Conservation (phyloP, 306 rosid genomes). For the Rubus idaeus region DNA sequence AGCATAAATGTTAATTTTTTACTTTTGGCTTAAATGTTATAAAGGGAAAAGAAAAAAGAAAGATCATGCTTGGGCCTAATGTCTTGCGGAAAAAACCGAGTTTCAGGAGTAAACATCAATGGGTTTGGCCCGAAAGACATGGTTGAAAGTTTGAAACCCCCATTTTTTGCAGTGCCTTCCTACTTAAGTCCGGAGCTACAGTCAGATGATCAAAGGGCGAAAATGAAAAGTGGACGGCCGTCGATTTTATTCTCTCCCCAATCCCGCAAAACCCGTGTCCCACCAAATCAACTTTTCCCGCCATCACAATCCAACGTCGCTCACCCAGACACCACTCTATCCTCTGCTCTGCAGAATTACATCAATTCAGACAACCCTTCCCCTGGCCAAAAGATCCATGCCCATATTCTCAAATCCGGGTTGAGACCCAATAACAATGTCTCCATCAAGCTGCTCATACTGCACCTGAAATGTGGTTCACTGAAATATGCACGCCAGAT, state of each 20-base stretch:
- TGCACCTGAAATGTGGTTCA: conserved; percentile 58
- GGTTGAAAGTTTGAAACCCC: not conserved
- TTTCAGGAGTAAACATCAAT: not conserved
- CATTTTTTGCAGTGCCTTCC: not conserved
- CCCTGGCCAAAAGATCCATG: conserved; percentile 71
- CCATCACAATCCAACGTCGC: conserved; percentile 32
- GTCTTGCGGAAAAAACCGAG: too few species aligned
- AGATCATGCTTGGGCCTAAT: too few species aligned
- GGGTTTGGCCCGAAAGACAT: not conserved
- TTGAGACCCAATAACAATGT: conserved; percentile 62
- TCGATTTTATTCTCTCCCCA: conserved; percentile 25
- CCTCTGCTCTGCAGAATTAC: conserved; percentile 57
- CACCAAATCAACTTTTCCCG: conserved; percentile 4
- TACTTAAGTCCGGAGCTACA: not conserved
- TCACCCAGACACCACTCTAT: conserved; percentile 27
- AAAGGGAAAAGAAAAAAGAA: too few species aligned
- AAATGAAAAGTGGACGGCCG: conserved; percentile 38
- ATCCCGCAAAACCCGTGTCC: not conserved
- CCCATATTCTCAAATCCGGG: conserved; percentile 78
- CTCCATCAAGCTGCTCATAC: conserved; percentile 71
- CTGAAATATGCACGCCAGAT: conserved; percentile 65
- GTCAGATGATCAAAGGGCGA: not conserved
- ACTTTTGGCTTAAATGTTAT: too few species aligned
- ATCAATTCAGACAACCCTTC: conserved; percentile 73
- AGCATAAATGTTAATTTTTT: too few species aligned